Base-by-base conservation (phyloP, 2,329 filamentous ascomycete genomes). In the Lachnellula arida region DNA sequence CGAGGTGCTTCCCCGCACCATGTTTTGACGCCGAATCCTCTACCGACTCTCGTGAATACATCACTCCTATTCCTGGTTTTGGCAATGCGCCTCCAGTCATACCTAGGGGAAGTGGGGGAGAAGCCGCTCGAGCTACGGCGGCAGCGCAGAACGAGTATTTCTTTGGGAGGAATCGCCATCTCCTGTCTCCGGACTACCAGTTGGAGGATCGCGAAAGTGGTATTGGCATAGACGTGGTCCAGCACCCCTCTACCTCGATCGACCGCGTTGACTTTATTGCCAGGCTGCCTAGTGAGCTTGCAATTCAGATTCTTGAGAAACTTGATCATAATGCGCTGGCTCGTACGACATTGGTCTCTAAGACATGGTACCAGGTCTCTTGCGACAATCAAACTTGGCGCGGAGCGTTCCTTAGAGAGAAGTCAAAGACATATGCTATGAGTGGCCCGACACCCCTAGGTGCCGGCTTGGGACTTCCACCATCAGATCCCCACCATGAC, bases 341-440 rank as follows among this genome's bases (percentile, higher is more conserved):
- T 9, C 75, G 74, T 11, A 78, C 78, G 1, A 74, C 75, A 47
- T 66, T 69, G 22, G 83, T 86, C 2, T 84, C 76, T 12, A 74
- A 65, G 28, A 60, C 62, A 5, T 87, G 84, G 84, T 66, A 74
- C 40, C 56, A 67, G 12, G 68, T 79, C 1, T 70, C 77, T 4
- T 66, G 70, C 28, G 81, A 81, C 60, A 79, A 80, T 62, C 80
- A 85, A 64, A 76, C 87, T 47, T 87, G 84, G 84, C 76, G 82
- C 15, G 79, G 84, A 64, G 83, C 81, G 1, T 86, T 85, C 65
- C 69, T 86, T 34, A 74, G 82, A 15, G 81, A 85, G 64, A 85
- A 82, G 68, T 81, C 82, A 0, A 70, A 70, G 28, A 84, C 82
- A 0, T 86, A 81, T 68, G 84, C 84, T 19, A 85, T 81, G 3